Evolutionary conservation across 768 basidiomycete genomes (phyloP).

Genomic region (Amanita rubescens): DNA sequence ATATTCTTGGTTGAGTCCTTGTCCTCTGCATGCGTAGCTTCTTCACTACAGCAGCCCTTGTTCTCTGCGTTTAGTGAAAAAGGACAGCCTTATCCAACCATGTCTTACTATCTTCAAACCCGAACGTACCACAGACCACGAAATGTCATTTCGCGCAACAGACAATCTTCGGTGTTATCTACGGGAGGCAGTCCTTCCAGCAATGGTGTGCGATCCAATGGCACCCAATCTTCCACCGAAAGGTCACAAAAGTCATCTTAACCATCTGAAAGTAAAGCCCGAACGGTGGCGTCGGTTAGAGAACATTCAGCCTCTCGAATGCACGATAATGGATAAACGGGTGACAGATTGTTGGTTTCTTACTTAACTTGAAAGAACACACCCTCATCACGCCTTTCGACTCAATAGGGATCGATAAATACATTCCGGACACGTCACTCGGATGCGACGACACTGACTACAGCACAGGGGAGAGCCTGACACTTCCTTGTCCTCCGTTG

Average conservation of each 20-base stretch:
- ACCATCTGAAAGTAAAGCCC: slow-evolving; percentile 35
- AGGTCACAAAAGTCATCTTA: slow-evolving; percentile 40
- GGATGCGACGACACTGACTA: slow-evolving; percentile 31
- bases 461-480: slow-evolving; percentile 31
- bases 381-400: background rate
- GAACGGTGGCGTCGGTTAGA: slow-evolving; percentile 48
- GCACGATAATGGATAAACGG: slow-evolving; percentile 26
- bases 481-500: slow-evolving; percentile 34
- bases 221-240: slow-evolving; percentile 27
- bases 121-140: background rate
- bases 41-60: background rate
- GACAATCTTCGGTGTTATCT: slow-evolving; percentile 41
- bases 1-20: background rate
- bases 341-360: slow-evolving; percentile 28
- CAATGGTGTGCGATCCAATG: slow-evolving; percentile 24
- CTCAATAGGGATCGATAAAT: slow-evolving; percentile 29
- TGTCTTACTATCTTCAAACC: background rate
- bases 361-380: background rate
- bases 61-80: background rate
- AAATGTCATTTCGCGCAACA: slow-evolving; percentile 26
- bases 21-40: background rate
- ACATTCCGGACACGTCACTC: slow-evolving; percentile 27
- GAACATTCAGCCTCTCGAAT: slow-evolving; percentile 31
- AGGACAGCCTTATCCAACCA: background rate
- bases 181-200: slow-evolving; percentile 38